Conservation (phyloP, 768 basidiomycete species). For the Macrocybe gigantea region DNA sequence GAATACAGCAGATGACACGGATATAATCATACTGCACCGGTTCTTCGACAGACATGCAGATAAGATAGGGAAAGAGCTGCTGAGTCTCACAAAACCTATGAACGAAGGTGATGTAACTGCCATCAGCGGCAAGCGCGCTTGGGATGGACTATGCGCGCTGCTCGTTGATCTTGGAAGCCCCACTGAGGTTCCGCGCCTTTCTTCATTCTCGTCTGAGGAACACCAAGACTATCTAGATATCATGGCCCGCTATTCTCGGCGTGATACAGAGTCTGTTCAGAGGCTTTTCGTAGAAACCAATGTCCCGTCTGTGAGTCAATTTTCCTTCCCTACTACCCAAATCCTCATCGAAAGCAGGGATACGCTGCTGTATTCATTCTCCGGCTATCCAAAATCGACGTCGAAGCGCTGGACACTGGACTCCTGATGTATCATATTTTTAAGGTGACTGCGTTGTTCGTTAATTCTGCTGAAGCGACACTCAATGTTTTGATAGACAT, state of each 20-base stretch:
- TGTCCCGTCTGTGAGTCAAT: slow-evolving; percentile 8
- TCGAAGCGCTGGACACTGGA: slow-evolving; percentile 76
- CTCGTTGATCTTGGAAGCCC: slow-evolving; percentile 75
- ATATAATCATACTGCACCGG: slow-evolving; percentile 76
- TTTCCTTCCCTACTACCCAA: too few species aligned
- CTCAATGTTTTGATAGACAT: slow-evolving; percentile 30
- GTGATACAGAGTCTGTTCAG: slow-evolving; percentile 55
- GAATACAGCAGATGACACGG: slow-evolving; percentile 78
- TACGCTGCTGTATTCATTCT: slow-evolving; percentile 58
- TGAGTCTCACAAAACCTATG: slow-evolving; percentile 61
- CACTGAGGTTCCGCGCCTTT: slow-evolving; percentile 60
- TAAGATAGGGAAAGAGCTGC: slow-evolving; percentile 81
- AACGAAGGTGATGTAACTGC: slow-evolving; percentile 51
- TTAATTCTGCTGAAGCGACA: not conserved
- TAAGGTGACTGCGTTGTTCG: slow-evolving; percentile 36
- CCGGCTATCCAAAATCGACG: slow-evolving; percentile 64
- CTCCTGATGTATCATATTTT: slow-evolving; percentile 73
- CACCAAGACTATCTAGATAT: slow-evolving; percentile 66
- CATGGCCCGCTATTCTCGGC: slow-evolving; percentile 56
- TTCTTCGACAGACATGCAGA: slow-evolving; percentile 83
- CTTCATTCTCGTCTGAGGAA: slow-evolving; percentile 36
- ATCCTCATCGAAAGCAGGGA: slow-evolving; percentile 16
- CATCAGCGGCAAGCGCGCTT: slow-evolving; percentile 69
- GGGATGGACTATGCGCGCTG: slow-evolving; percentile 75
- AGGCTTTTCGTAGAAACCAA: slow-evolving; percentile 60